phyloP scores from a whole-genome alignment of 768 basidiomycete species.

The Agaricus subrufescens region DNA sequence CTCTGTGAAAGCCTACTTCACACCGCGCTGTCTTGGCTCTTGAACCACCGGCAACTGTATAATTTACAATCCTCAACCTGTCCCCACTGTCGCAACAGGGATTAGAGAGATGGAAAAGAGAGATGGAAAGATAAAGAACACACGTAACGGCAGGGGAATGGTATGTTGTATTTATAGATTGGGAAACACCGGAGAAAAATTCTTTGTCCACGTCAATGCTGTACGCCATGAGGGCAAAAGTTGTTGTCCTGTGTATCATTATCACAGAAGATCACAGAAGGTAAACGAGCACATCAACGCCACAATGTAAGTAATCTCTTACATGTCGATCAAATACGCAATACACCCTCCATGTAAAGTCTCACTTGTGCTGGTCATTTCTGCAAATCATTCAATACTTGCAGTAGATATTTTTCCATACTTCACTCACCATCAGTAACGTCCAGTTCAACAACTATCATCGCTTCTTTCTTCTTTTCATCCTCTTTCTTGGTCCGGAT shows the following conservation, averaged over 20 bases:
- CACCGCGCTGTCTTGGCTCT: constrained; percentile 43
- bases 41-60: constrained; percentile 44
- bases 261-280: neutral
- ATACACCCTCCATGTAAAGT: constrained; percentile 53
- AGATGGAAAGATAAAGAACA: constrained; percentile 8
- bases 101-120: neutral
- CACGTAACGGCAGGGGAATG: constrained; percentile 51
- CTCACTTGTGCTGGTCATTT: constrained; percentile 47
- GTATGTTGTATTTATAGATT: constrained; percentile 48
- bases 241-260: constrained; percentile 36
- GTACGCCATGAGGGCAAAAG: constrained; percentile 39
- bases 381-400: constrained; percentile 19
- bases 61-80: constrained; percentile 45
- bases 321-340: constrained; percentile 51
- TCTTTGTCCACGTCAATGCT: constrained; percentile 21
- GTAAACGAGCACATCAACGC: neutral
- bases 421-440: constrained; percentile 34
- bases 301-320: constrained; percentile 12
- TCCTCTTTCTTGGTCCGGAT: constrained; percentile 37
- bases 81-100: constrained; percentile 33
- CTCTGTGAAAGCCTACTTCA: constrained; percentile 31
- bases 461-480: constrained; percentile 33
- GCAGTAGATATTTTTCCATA: neutral
- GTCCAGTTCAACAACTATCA: constrained; percentile 35
- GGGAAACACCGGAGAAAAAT: constrained; percentile 35